A percentile compares a stretch with the other conserved stretches of the same genome.
Conservation (phyloP, 1,139 yeast genomes). For the Blastobotrys capitulatus region DNA sequence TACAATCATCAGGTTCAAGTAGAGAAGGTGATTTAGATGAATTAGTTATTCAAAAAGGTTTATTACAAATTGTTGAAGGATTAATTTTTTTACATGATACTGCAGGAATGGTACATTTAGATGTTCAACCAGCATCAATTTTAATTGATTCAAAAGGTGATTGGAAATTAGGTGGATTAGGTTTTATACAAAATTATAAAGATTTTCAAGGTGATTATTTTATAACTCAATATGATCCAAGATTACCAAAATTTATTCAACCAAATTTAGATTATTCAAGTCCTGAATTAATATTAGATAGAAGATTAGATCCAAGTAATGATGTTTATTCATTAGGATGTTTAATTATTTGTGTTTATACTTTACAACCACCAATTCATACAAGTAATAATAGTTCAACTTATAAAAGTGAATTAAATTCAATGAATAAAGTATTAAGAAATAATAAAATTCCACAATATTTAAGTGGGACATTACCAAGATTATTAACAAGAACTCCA, state of each 20-base stretch:
- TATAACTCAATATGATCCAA: slow-evolving; percentile 61
- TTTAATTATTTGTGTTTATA: slow-evolving; percentile 59
- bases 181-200: slow-evolving; percentile 41
- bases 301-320: slow-evolving; percentile 56
- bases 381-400: slow-evolving; percentile 33
- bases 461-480: slow-evolving; percentile 34
- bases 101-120: slow-evolving; percentile 71
- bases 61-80: slow-evolving; percentile 72
- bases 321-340: slow-evolving; percentile 84
- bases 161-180: slow-evolving; percentile 85
- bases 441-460: slow-evolving; percentile 38
- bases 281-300: slow-evolving; percentile 64
- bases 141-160: slow-evolving; percentile 81
- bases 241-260: slow-evolving; percentile 69
- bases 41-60: slow-evolving; percentile 76
- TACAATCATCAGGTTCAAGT: slow-evolving; percentile 22
- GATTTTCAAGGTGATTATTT: slow-evolving; percentile 44
- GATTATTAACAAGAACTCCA: slow-evolving; percentile 39
- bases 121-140: slow-evolving; percentile 72
- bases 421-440: slow-evolving; percentile 36
- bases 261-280: slow-evolving; percentile 69
- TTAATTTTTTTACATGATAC: slow-evolving; percentile 74
- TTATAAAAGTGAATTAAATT: slow-evolving; percentile 32
- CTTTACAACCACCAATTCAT: slow-evolving; percentile 35
- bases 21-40: slow-evolving; percentile 47